These are phyloP conservation scores for Davidsoniella virescens DNA, from an alignment of 2,329 filamentous ascomycete species.

Conservation along the genomic window DNA sequence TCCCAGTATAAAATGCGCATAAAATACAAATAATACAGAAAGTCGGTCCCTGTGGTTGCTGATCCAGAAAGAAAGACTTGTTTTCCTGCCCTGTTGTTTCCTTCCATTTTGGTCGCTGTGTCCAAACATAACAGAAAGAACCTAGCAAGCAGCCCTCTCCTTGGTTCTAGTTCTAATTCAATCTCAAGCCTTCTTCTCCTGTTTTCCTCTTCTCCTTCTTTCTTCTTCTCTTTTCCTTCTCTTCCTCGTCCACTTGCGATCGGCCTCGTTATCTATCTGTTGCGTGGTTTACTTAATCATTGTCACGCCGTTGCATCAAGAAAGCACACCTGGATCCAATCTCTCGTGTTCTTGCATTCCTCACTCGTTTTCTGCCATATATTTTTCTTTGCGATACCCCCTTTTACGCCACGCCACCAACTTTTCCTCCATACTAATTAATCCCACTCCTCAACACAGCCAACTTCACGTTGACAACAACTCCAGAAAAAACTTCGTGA, in stretches of 20 bases:
- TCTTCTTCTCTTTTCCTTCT: constrained; percentile 5
- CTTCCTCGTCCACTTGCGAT: constrained; percentile 3
- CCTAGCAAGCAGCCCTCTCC: neutral
- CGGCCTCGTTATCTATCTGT: neutral
- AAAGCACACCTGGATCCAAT: neutral
- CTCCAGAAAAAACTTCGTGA: constrained; percentile 15
- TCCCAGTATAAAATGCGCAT: neutral
- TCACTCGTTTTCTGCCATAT: constrained; percentile 6
- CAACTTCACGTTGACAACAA: constrained; percentile 12
- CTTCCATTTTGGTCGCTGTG: neutral
- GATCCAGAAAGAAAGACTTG: too few relatives aligned
- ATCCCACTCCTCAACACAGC: neutral
- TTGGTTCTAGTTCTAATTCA: neutral
- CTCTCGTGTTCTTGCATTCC: constrained; percentile 5
- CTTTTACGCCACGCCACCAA: constrained; percentile 11
- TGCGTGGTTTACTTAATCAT: constrained; percentile 4
- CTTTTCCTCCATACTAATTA: constrained; percentile 1
- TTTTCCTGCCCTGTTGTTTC: neutral
- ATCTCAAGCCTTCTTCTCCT: constrained; percentile 3
- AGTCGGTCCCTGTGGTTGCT: neutral
- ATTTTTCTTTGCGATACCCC: constrained; percentile 12
- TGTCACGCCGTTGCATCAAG: constrained; percentile 7
- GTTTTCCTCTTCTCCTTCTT: constrained; percentile 3
- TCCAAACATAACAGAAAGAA: constrained; percentile 5
- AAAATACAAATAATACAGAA: neutral